Evolutionary conservation across 257 asterid species (phyloP).

Genomic region (Henckelia pumila): DNA sequence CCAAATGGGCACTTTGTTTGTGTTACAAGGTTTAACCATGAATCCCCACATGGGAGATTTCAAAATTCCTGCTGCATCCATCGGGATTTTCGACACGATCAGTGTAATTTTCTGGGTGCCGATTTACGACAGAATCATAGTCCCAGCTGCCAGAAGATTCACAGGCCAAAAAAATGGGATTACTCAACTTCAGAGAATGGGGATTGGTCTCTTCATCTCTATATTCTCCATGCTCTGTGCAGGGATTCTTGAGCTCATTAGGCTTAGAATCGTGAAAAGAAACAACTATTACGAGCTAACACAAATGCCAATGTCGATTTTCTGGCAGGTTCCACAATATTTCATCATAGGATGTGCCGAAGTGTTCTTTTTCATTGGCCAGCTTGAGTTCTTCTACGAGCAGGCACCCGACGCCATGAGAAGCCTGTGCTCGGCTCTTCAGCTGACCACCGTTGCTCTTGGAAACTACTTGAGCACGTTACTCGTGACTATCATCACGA

Average conservation of each 20-base stretch:
- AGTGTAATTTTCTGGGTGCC: conserved; percentile 68
- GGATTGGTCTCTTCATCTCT: conserved; percentile 54
- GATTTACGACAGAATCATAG: conserved; percentile 52
- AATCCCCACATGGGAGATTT: conserved; percentile 41
- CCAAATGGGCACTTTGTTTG: conserved; percentile 72
- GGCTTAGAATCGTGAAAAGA: conserved; percentile 37
- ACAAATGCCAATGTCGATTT: conserved; percentile 48
- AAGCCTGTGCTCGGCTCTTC: conserved; percentile 55
- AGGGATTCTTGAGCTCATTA: conserved; percentile 40
- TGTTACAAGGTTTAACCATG: conserved; percentile 67
- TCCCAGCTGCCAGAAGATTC: conserved; percentile 42
- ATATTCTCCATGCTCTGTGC: conserved; percentile 52
- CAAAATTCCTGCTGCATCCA: conserved; percentile 58
- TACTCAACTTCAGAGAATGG: conserved; percentile 70
- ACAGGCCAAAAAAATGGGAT: conserved; percentile 60
- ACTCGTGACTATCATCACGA: conserved; percentile 61
- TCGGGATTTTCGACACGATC: conserved; percentile 54
- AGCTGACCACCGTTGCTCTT: conserved; percentile 59
- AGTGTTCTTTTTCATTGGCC: conserved; percentile 56
- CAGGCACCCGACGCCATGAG: conserved; percentile 74
- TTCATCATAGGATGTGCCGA: conserved; percentile 68
- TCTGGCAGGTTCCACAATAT: conserved; percentile 73
- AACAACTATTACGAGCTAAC: conserved; percentile 35
- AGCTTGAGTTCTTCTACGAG: conserved; percentile 62
- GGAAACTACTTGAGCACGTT: conserved; percentile 63